Evolutionary conservation across 164 flowering plant species (phyloP).

Genomic region (Dillenia turbinata): DNA sequence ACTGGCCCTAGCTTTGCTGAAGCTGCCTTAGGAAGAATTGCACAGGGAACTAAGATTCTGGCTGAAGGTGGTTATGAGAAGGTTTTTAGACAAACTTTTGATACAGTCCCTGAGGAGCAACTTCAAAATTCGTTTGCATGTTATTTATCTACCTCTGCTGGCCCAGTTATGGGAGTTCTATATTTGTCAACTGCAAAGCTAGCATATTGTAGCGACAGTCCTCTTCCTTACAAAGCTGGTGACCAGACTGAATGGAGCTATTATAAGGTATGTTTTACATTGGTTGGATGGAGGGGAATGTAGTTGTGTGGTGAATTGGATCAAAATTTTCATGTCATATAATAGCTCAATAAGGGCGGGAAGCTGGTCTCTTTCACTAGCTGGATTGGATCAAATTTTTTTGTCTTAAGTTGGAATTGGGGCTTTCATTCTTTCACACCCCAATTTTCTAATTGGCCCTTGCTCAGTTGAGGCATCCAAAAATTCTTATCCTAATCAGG

Average conservation of each 20-base stretch:
- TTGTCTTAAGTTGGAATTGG: too few species aligned
- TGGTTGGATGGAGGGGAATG: too few species aligned
- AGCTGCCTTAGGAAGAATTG: conserved; percentile 86
- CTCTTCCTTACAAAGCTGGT: conserved; percentile 66
- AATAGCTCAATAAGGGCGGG: too few species aligned
- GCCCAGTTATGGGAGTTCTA: conserved; percentile 76
- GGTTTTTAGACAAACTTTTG: conserved; percentile 67
- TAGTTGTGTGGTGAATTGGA: too few species aligned
- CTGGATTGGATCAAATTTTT: too few species aligned
- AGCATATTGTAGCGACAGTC: conserved; percentile 79
- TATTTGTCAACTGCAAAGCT: conserved; percentile 75
- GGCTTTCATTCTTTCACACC: too few species aligned
- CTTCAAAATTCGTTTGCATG: conserved; percentile 66
- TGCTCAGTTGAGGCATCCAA: too few species aligned
- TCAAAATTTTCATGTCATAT: too few species aligned
- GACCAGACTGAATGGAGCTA: conserved; percentile 66
- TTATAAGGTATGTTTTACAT: conserved; percentile 46
- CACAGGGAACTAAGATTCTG: conserved; percentile 74
- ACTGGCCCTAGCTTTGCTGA: conserved; percentile 80
- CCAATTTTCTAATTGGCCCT: too few species aligned
- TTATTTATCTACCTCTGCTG: conserved; percentile 82
- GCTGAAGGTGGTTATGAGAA: conserved; percentile 92
- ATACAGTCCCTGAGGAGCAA: conserved; percentile 66
- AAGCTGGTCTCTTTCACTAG: too few species aligned
- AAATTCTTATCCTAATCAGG: too few species aligned